phyloP scores from a whole-genome alignment of 2,329 filamentous ascomycete genomes.

The Chrysosporium keratinophilum region DNA sequence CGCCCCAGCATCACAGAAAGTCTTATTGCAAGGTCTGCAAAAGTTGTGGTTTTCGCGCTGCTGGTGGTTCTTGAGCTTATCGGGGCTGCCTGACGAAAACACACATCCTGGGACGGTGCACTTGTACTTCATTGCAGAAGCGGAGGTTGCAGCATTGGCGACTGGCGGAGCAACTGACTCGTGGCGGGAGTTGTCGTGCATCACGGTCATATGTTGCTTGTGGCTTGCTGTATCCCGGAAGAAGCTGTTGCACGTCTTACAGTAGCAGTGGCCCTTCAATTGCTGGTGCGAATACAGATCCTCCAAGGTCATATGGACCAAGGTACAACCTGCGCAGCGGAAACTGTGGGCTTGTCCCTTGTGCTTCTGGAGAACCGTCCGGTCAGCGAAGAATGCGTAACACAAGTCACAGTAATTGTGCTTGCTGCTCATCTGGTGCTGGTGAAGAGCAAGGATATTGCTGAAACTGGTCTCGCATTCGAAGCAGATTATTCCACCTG shows the following conservation, averaged over 20 bases:
- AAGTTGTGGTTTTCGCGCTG: slow-evolving; percentile 11
- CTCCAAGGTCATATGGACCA: not conserved
- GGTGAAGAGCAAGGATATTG: slow-evolving; percentile 14
- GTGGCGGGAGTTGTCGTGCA: slow-evolving; percentile 7
- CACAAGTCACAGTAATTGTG: slow-evolving; percentile 17
- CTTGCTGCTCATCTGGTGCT: slow-evolving; percentile 15
- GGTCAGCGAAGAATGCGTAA: slow-evolving; percentile 14
- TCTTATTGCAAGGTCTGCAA: slow-evolving; percentile 13
- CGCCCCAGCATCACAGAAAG: slow-evolving; percentile 9
- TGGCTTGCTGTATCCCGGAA: slow-evolving; percentile 8
- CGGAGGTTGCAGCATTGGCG: not conserved
- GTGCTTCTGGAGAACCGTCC: slow-evolving; percentile 8
- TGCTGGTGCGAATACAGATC: slow-evolving; percentile 12
- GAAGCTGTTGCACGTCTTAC: slow-evolving; percentile 14
- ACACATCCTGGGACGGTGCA: slow-evolving; percentile 6
- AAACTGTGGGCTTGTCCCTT: slow-evolving; percentile 13
- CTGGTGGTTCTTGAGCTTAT: slow-evolving; percentile 9
- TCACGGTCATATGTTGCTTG: slow-evolving; percentile 4
- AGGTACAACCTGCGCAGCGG: slow-evolving; percentile 10
- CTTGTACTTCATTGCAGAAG: not conserved
- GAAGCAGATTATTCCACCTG: slow-evolving; percentile 12
- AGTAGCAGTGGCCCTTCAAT: slow-evolving; percentile 12
- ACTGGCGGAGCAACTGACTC: not conserved
- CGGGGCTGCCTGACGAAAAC: not conserved
- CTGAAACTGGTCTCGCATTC: slow-evolving; percentile 12